Conservation (phyloP, 2,329 filamentous ascomycete genomes). For the Penicillium expansum region DNA sequence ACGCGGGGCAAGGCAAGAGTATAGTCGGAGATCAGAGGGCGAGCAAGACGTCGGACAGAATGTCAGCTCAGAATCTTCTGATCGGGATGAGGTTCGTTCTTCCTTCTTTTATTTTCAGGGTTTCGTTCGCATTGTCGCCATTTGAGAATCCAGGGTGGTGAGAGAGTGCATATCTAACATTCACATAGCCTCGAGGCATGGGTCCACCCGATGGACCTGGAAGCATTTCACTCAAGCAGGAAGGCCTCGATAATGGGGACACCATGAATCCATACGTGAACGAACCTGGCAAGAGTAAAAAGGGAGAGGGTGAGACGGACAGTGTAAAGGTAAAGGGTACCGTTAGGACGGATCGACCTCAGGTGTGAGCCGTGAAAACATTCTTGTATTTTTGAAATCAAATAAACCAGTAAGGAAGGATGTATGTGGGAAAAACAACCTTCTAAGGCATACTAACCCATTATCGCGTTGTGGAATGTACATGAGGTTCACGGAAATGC, state of each 20-base stretch:
- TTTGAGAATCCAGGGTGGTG: neutral
- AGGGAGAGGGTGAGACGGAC: slow-evolving; percentile 55
- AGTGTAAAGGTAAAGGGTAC: slow-evolving; percentile 55
- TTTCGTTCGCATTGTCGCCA: neutral
- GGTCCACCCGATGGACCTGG: slow-evolving; percentile 1
- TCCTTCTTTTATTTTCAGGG: neutral
- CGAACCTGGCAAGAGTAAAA: slow-evolving; percentile 51
- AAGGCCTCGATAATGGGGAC: slow-evolving; percentile 52
- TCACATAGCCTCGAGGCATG: slow-evolving; percentile 8
- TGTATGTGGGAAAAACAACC: neutral
- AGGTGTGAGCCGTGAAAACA: neutral
- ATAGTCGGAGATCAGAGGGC: slow-evolving; percentile 1
- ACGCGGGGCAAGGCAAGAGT: slow-evolving; percentile 11
- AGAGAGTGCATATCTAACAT: neutral
- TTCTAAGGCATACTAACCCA: neutral
- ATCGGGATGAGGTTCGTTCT: neutral
- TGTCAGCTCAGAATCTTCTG: neutral
- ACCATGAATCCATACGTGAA: slow-evolving; percentile 51
- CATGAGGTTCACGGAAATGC: neutral
- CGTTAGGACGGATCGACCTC: slow-evolving; percentile 38
- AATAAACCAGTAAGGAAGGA: neutral
- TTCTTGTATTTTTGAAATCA: neutral
- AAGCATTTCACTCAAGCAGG: slow-evolving; percentile 52
- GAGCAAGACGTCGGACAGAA: neutral
- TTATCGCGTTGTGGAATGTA: no score